These are phyloP conservation scores for Artomyces pyxidatus DNA, from an alignment of 768 basidiomycete genomes.

Conservation along the genomic window DNA sequence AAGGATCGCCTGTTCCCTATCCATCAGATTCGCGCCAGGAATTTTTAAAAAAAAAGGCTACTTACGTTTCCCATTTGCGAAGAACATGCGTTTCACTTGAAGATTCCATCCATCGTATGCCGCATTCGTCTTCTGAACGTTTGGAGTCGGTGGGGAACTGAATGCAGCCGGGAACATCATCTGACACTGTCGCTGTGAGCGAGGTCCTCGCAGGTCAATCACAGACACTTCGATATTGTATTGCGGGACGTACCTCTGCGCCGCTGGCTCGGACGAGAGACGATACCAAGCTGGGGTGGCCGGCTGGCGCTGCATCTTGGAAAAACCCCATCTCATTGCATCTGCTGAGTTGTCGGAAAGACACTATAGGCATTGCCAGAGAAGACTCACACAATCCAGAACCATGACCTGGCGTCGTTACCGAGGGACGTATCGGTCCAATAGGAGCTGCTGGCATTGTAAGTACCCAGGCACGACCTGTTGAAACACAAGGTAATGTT, in stretches of 20 bases:
- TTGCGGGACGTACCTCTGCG: background rate
- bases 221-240: background rate
- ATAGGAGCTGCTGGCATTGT: slow-evolving; percentile 28
- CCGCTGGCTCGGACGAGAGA: background rate
- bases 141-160: slow-evolving; percentile 9
- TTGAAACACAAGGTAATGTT: background rate
- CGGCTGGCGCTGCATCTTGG: background rate
- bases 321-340: slow-evolving; percentile 62
- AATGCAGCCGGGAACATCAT: slow-evolving; percentile 15
- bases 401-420: slow-evolving; percentile 55
- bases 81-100: slow-evolving; percentile 17
- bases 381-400: slow-evolving; percentile 56
- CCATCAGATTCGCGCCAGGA: too few relatives aligned
- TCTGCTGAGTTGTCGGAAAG: too few relatives aligned
- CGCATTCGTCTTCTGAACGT: slow-evolving; percentile 10
- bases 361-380: too few relatives aligned
- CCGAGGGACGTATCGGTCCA: slow-evolving; percentile 52
- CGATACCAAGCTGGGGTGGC: background rate
- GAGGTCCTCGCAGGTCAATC: too few relatives aligned
- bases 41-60: too few relatives aligned
- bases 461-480: slow-evolving; percentile 34
- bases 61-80: slow-evolving; percentile 14
- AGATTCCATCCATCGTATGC: slow-evolving; percentile 18
- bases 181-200: slow-evolving; percentile 13
- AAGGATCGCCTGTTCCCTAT: slow-evolving; percentile 69